Evolutionary conservation across 163 green algal genomes (phyloP).

Genomic region (Scenedesmus sp.): DNA sequence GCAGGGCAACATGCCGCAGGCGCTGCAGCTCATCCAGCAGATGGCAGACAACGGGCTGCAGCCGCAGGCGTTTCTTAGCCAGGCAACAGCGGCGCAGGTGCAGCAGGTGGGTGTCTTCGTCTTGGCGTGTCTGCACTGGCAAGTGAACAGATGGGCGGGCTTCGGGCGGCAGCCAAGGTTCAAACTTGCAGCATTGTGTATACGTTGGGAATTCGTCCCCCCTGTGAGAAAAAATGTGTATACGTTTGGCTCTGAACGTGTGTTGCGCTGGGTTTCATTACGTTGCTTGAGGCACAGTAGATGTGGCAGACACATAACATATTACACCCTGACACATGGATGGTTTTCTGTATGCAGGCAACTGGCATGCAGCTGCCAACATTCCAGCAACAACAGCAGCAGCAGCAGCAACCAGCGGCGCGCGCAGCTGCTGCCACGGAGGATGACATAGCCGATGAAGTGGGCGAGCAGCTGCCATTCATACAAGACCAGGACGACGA

Average conservation of each 20-base stretch:
- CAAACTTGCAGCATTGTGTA: neutral
- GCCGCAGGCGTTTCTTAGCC: neutral
- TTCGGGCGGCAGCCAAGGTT: neutral
- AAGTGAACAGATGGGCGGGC: neutral
- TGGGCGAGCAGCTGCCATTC: constrained; percentile 30
- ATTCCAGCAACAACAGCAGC: neutral
- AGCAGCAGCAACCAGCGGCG: neutral
- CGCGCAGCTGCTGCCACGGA: neutral
- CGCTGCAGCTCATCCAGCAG: constrained; percentile 75
- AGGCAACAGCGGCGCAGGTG: neutral
- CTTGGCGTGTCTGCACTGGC: neutral
- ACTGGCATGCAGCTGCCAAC: neutral
- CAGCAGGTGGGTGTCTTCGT: neutral
- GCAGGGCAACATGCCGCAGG: constrained; percentile 68
- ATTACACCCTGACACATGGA: neutral
- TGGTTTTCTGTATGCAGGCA: neutral
- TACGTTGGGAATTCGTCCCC: neutral
- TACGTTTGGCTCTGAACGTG: no score
- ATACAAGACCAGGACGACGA: constrained; percentile 34
- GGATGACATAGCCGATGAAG: constrained; percentile 29
- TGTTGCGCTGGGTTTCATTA: no score
- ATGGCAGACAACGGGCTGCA: constrained; percentile 59
- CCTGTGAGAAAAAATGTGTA: no score
- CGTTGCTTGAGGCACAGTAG: neutral
- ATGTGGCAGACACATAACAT: neutral